phyloP scores from a whole-genome alignment of 2,329 filamentous ascomycete genomes.

The Xylaria multiplex region DNA sequence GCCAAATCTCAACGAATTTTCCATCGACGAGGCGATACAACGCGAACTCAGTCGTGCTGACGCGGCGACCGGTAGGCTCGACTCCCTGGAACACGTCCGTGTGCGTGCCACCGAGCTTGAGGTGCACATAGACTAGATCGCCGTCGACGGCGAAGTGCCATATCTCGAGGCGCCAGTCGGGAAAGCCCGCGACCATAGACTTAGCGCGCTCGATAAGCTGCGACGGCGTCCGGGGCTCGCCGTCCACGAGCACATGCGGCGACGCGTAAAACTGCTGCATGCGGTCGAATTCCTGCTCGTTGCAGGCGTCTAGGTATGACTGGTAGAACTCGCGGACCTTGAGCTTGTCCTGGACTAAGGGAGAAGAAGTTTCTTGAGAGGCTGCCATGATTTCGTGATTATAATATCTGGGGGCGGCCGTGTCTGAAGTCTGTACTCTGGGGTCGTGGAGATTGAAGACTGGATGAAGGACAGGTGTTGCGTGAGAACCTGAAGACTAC shows the following conservation, averaged over 20 bases:
- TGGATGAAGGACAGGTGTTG: not conserved
- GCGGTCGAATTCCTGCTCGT: slow-evolving; percentile 11
- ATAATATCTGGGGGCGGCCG: not conserved
- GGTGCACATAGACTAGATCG: slow-evolving; percentile 14
- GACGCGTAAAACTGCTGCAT: slow-evolving; percentile 21
- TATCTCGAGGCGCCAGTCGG: slow-evolving; percentile 16
- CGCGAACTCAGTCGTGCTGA: slow-evolving; percentile 13
- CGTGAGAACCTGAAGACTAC: too few relatives aligned
- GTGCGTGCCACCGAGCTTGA: slow-evolving; percentile 15
- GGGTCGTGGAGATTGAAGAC: not conserved
- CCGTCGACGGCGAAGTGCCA: slow-evolving; percentile 21
- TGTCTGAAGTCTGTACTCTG: not conserved
- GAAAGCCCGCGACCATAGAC: slow-evolving; percentile 7
- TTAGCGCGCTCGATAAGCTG: slow-evolving; percentile 7
- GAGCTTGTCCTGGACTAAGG: slow-evolving; percentile 8
- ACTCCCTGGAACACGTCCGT: slow-evolving; percentile 9
- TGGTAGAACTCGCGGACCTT: slow-evolving; percentile 17
- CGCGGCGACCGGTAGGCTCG: slow-evolving; percentile 15
- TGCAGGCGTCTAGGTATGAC: slow-evolving; percentile 18
- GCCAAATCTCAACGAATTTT: slow-evolving; percentile 17
- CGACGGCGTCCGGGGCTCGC: slow-evolving; percentile 13
- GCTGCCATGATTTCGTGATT: not conserved
- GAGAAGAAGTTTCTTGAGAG: not conserved
- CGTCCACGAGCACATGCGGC: slow-evolving; percentile 12
- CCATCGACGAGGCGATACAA: slow-evolving; percentile 19